phyloP scores from a whole-genome alignment of 495 filamentous ascomycete species.

The Amphirosellinia nigrospora region DNA sequence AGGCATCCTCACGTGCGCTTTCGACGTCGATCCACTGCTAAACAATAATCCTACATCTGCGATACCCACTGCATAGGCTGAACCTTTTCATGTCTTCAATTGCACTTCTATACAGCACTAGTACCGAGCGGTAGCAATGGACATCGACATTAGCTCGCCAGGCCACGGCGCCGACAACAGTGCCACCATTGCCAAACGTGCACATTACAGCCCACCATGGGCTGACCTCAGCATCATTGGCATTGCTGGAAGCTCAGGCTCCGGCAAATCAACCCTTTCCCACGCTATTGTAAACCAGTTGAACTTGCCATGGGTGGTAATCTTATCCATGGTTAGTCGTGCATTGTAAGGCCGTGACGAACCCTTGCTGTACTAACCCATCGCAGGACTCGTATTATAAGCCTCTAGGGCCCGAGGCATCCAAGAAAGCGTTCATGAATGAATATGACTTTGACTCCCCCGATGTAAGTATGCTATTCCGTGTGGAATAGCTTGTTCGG shows the following conservation, averaged over 20 bases:
- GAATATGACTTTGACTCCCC: constrained; percentile 97
- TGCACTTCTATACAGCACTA: neutral
- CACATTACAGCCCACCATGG: constrained; percentile 93
- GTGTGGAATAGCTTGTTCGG: constrained; percentile 3
- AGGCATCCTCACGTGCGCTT: constrained; percentile 5
- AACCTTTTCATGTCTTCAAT: constrained; percentile 7
- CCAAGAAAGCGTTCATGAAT: constrained; percentile 77
- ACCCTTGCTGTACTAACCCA: constrained; percentile 22
- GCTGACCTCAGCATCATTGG: constrained; percentile 92
- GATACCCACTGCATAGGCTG: neutral
- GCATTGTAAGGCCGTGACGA: neutral
- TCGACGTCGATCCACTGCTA: neutral
- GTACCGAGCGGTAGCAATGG: constrained; percentile 30
- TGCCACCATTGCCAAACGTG: constrained; percentile 52
- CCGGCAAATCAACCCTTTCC: constrained; percentile 95
- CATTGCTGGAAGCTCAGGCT: constrained; percentile 93
- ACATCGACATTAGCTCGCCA: constrained; percentile 33
- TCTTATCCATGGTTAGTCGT: constrained; percentile 83
- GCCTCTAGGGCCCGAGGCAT: constrained; percentile 73
- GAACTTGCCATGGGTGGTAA: constrained; percentile 96
- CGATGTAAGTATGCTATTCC: constrained; percentile 49
- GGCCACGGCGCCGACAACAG: constrained; percentile 36
- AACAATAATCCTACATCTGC: neutral
- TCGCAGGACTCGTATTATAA: constrained; percentile 96
- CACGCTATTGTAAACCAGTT: constrained; percentile 87